These are phyloP conservation scores for Penicillium expansum DNA, from an alignment of 2,329 filamentous ascomycete genomes.

Conservation along the genomic window DNA sequence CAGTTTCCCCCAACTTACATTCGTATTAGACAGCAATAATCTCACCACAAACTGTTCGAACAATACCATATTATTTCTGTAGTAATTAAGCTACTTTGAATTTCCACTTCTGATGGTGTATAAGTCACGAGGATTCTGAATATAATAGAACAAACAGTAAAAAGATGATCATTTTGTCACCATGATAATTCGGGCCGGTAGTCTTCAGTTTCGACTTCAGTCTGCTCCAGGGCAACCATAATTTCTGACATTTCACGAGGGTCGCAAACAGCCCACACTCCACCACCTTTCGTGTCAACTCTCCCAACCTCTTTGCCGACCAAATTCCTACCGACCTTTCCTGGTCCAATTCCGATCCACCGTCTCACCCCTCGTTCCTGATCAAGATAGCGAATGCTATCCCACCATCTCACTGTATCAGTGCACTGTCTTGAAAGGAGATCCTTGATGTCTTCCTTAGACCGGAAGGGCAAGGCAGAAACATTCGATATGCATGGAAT, in stretches of 20 bases:
- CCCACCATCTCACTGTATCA: conserved; percentile 95
- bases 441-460: conserved; percentile 71
- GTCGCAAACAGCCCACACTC: conserved; percentile 87
- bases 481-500: conserved; percentile 86
- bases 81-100: background rate
- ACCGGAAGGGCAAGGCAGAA: conserved; percentile 72
- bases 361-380: conserved; percentile 75
- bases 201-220: conserved; percentile 41
- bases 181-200: background rate
- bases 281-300: conserved; percentile 78
- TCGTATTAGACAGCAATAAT: conserved; percentile 51
- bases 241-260: conserved; percentile 72
- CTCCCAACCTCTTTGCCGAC: conserved; percentile 92
- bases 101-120: background rate
- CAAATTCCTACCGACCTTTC: conserved; percentile 88
- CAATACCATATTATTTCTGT: background rate
- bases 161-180: background rate
- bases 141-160: background rate
- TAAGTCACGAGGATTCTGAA: background rate
- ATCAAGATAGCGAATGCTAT: conserved; percentile 85
- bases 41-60: background rate
- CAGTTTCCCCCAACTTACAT: background rate
- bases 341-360: conserved; percentile 90
- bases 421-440: conserved; percentile 76
- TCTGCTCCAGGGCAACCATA: conserved; percentile 63